Base-by-base conservation (phyloP, 768 basidiomycete species). In the Rubroboletus pulcherrimus region DNA sequence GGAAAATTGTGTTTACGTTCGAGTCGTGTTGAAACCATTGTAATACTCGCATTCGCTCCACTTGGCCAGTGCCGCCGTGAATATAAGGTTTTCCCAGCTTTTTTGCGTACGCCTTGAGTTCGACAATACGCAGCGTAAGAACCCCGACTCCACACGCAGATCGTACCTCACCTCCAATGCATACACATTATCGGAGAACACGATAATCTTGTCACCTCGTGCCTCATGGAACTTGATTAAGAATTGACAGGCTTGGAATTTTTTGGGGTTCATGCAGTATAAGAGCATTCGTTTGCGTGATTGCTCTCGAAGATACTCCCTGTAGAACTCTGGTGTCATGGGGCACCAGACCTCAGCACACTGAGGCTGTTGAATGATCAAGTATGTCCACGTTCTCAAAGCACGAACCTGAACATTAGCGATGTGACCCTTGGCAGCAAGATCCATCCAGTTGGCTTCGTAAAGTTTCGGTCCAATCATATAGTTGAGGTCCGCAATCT, bases 381-480 rank as follows among this genome's bases (percentile, higher is more conserved):
- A 12, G 19, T 17, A 43, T 30, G 41, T 31, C 8, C 1, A 26
- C 5, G 11, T 17, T 26, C 29, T 35, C 50, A 37, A 54, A 44
- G 37, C 30, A 69, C 80, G 63, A 70, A 94, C 94, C 85, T 98
- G 95, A n/a, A 99, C 97, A 67, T 97, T 98, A 7, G 97, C 97
- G 67, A 99, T 99, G 72, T 99, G 97, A 2, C 97, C 97, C 73
- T 98, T 98, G 57, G 93, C 93, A 51, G 97, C 97, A 63, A 99
- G 84, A 72, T 99, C 97, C 96, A 99, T 98, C 97, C 97, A 99
- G 70, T 99, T 99, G 5, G 97, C 97, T 74, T 99, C 97, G 68
- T 99, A 99, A 31, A 99, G 81, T 73, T 99, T 99, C 10, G 97
- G 97, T 7, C 97, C 97, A 71, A 99, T 98, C 87, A 98, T 91